Evolutionary conservation across 2,329 filamentous ascomycete species (phyloP), one percentile per base, ranked within the genome.

Genomic region (Purpureocillium takamizusanense): DNA sequence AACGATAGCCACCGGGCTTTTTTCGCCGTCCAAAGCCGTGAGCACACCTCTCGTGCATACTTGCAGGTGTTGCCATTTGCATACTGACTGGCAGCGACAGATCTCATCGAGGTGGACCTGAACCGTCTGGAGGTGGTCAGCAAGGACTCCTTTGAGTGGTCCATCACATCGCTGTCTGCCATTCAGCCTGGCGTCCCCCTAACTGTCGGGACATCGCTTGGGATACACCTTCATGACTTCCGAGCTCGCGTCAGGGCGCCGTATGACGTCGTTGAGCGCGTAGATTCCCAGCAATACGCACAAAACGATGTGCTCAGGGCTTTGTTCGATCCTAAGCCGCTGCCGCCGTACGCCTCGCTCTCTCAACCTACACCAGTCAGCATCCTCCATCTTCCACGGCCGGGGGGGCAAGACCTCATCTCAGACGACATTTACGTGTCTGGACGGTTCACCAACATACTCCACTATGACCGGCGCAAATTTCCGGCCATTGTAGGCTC

Each of bases 401-500:
- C 75, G 1, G 73, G 70, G 0, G 59, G 65, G 8, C 57, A 57
- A 9, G 63, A 65, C 35, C 69, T 76, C 44, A 68, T 79, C 14
- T 83, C 86, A 36, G 74, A 83, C 42, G 83, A 92, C 23, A 92
- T 97, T 31, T 90, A 89, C 64, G 78, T 95, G 28, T 86, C 83
- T 4, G 90, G 90, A 1, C 78, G 90, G 13, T 95, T 95, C 55
- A 84, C 88, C 4, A 89, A 80, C 51, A 86, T 95, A 40, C 67
- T 95, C 4, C 83, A 87, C 54, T 97, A 95, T 61, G 88, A 95
- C 54, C 77, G 88, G 4, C 81, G 90, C 33, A 86, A 77, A 59
- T 94, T 95, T 51, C 86, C 87, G 0, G 75, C 76, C 13, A 73
- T 95, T 7, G 74, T 78, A 42, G 81, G 78, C 6, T 86, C 86